Evolutionary conservation across 306 rosid genomes (phyloP), one percentile per base, ranked within the genome.

Genomic region (Quercus wislizeni): DNA sequence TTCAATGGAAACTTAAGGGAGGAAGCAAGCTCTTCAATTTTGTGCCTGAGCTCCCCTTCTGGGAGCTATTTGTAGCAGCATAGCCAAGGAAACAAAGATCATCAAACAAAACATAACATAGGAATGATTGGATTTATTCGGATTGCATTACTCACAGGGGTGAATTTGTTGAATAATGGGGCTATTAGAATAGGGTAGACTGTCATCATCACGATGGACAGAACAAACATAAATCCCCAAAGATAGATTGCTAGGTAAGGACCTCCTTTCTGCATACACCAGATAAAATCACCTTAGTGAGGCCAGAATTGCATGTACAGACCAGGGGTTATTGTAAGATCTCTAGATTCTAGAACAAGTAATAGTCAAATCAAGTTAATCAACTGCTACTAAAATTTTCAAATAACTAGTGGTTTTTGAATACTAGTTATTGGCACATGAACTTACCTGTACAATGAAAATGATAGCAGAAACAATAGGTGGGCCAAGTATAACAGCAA

Each of bases 221-320:
- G 91, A 74, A 84, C 90, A 76, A 95, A 92, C 87, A 91, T 95
- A 82, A 95, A 95, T 2, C 84, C 97, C 99, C 99, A 95, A 55
- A 95, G 99, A 88, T 95, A 95, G 85, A 95, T 88, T 71, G 99
- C 99, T 81, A 95, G 82, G 87, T 95, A 95, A 75, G 94, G 98
- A 77, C 99, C 97, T 85, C 99, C 99, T 88, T 95, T 95, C 99
- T 95, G 97, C 86, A 88, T 82, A 68, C 76, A 76, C 46, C 46
- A 88, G 28, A 81, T 33, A 65, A 77, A 81, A 71, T 46, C 43
- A 55, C 74, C 55, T 56, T 76, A 43, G 61, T 65, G 71, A 54
- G 62, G 31, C 20, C 62, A 52, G 61, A 69, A 77, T 13, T 23
- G 43, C 69, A 59, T 52, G 23, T 28, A 72, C 20, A 69, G 5